Base-by-base conservation (phyloP, 768 basidiomycete genomes). In the Gelatoporia subvermispora region DNA sequence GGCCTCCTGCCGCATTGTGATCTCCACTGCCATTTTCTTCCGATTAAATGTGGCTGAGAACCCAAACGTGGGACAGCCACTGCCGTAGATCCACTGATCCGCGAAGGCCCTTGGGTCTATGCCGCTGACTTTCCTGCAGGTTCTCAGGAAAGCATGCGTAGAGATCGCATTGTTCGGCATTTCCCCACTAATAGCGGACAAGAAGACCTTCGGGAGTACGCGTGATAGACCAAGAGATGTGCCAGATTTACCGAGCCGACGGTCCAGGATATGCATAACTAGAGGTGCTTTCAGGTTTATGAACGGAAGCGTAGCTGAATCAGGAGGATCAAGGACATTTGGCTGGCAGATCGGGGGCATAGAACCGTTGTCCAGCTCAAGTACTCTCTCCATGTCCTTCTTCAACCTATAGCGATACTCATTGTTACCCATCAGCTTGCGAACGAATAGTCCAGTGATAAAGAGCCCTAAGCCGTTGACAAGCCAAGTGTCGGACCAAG, bases 31-130 rank as follows among this genome's bases (percentile, higher is more conserved):
- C 87, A 98, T 96, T 69, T 93, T 93, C 77, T 97, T 98, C 60
- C 93, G 76, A 65, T 97, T 95, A 69, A 98, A 98, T 31, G 83
- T 84, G 1, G 95, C 93, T 11, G 83, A 81, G 64, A 99, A 88
- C 0, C 79, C 81, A 63, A 99, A 93, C 2, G 84, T 78, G 0
- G 96, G 96, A 64, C 93, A 96, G 18, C 96, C 96, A 64, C 89
- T 93, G 11, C 94, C 94, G 60, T 93, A 96, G 53, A 99, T 92
- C 96, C 96, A 99, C 65, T 98, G 95, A 60, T 98, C 93, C n/a
- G 92, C 90, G 62, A 99, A 99, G 23, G 81, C 79, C 47, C 88
- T 77, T 20, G 88, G 78, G 61, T 98, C 95, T 16, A 91, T 86
- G 9, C 93, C 91, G 61, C 89, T 90, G 52, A 94, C 88, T 67